Evolutionary conservation across 768 basidiomycete genomes (phyloP).

Genomic region (Hygrophorus pudorinus): DNA sequence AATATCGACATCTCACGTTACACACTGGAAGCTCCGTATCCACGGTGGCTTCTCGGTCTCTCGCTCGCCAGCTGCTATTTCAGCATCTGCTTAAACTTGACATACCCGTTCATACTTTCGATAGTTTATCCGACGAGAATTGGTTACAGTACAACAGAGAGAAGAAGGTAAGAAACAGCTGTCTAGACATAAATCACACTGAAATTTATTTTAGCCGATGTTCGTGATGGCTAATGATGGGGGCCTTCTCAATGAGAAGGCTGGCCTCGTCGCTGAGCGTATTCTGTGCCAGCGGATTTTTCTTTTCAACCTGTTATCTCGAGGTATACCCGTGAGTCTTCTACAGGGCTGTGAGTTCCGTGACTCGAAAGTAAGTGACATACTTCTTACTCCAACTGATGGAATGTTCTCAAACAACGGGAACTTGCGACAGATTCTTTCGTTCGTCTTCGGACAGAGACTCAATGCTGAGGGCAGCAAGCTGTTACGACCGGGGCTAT

Average conservation of each 20-base stretch:
- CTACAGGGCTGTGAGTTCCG: conserved; percentile 47
- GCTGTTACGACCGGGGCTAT: conserved; percentile 9
- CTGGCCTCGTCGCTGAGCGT: conserved; percentile 11
- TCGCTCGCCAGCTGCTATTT: conserved; percentile 44
- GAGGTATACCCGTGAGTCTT: conserved; percentile 39
- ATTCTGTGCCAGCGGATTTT: conserved; percentile 40
- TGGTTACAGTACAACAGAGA: conserved; percentile 38
- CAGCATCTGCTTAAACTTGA: conserved; percentile 34
- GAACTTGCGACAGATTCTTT: conserved; percentile 33
- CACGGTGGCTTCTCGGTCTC: conserved; percentile 32
- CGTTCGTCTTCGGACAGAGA: conserved; percentile 43
- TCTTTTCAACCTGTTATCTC: conserved; percentile 37
- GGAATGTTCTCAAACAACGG: background rate
- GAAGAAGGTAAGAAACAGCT: conserved; percentile 25
- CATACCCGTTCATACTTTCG: conserved; percentile 37
- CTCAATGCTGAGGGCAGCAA: conserved; percentile 7
- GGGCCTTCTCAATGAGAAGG: conserved; percentile 16
- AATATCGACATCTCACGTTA: conserved; percentile 31
- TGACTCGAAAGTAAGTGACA: conserved; percentile 45
- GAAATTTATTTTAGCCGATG: conserved; percentile 42
- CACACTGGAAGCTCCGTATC: conserved; percentile 26
- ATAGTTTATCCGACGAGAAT: conserved; percentile 29
- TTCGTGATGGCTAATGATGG: conserved; percentile 54
- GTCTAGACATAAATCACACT: background rate
- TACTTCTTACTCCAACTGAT: background rate